Conservation (phyloP, 2,329 filamentous ascomycete species). For the Fusarium multiceps region DNA sequence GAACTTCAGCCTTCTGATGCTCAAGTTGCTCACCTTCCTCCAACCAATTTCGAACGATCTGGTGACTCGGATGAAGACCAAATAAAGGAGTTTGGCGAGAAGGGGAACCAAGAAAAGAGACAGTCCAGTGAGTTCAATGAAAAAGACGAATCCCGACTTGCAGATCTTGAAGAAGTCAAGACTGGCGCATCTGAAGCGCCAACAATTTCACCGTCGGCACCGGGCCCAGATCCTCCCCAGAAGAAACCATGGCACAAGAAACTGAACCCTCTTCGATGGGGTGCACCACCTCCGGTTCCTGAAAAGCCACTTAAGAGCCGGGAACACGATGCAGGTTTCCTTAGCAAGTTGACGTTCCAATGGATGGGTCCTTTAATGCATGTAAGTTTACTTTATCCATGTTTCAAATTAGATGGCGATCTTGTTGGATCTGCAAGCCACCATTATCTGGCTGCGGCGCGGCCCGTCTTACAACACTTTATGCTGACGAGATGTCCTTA, state of each 20-base stretch:
- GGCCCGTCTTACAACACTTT: slow-evolving; percentile 31
- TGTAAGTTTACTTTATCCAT: slow-evolving; percentile 57
- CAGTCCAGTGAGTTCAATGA: background rate
- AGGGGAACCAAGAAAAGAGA: slow-evolving; percentile 23
- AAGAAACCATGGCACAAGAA: slow-evolving; percentile 73
- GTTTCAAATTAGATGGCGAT: background rate
- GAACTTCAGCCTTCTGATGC: slow-evolving; percentile 47
- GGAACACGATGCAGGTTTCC: slow-evolving; percentile 78
- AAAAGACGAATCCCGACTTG: slow-evolving; percentile 24
- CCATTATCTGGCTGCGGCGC: slow-evolving; percentile 14
- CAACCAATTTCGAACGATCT: slow-evolving; percentile 34
- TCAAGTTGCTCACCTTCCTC: slow-evolving; percentile 46
- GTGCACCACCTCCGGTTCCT: slow-evolving; percentile 65
- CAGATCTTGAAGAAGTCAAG: slow-evolving; percentile 51
- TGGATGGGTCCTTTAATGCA: slow-evolving; percentile 93
- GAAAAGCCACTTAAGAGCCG: slow-evolving; percentile 65
- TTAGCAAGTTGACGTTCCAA: slow-evolving; percentile 83
- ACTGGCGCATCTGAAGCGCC: slow-evolving; percentile 69
- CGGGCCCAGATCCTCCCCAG: slow-evolving; percentile 48
- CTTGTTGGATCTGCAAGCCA: slow-evolving; percentile 27
- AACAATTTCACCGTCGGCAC: slow-evolving; percentile 60
- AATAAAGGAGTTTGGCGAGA: slow-evolving; percentile 31
- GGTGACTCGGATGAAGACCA: slow-evolving; percentile 36
- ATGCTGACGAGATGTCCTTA: slow-evolving; percentile 49
- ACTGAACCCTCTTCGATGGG: slow-evolving; percentile 71